phyloP scores from a whole-genome alignment of 345 rosid genomes.

The Rhodamnia argentea region DNA sequence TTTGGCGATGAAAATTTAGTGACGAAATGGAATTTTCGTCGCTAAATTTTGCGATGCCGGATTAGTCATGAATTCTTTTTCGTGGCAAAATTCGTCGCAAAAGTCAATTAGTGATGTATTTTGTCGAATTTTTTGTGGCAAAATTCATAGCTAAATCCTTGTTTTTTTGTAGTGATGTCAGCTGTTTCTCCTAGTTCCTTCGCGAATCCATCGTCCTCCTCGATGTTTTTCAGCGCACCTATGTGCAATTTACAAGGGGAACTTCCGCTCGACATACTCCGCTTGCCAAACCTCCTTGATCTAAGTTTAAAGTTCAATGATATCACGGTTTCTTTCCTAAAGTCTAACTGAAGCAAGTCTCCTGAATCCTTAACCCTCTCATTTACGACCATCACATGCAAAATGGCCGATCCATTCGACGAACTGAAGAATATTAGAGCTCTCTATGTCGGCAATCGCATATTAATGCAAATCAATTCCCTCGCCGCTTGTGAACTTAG shows the following conservation, averaged over 20 bases:
- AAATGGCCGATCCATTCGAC: background rate
- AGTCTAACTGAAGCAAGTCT: background rate
- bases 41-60: too few relatives aligned
- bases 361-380: background rate
- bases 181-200: background rate
- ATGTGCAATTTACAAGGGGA: background rate
- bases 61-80: too few relatives aligned
- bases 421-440: background rate
- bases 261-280: background rate
- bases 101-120: too few relatives aligned
- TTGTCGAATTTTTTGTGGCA: too few relatives aligned
- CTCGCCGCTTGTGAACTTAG: background rate
- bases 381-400: background rate
- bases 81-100: too few relatives aligned
- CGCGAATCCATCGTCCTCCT: rapidly evolving
- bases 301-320: background rate
- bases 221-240: rapidly evolving
- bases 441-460: background rate
- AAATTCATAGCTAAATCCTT: too few relatives aligned
- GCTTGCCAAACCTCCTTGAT: background rate
- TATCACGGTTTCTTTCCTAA: background rate
- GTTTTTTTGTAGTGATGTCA: too few relatives aligned
- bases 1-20: too few relatives aligned
- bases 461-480: background rate
- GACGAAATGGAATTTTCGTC: too few relatives aligned